Evolutionary conservation across 2,329 filamentous ascomycete species (phyloP), one percentile per base, ranked within the genome.

Genomic region (Exophiala viscosa): DNA sequence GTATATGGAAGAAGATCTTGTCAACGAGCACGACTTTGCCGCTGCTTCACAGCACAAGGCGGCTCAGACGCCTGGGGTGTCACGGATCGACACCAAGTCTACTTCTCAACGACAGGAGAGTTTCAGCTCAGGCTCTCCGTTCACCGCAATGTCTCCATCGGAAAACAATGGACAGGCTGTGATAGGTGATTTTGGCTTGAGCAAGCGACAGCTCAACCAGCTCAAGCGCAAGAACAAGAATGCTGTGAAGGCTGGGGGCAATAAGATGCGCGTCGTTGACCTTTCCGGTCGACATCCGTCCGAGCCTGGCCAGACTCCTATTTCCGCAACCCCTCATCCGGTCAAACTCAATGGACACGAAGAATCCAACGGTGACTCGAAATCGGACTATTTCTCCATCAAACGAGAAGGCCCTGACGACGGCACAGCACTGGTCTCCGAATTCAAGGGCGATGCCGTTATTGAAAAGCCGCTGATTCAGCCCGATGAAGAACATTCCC

Each of bases 141-240:
- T 69, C 43, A 65, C 71, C 7, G 65, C 72, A 6, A 67, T 71
- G 33, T 80, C 80, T 3, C 76, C 79, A 10, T 66, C 64, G 38
- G 78, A 80, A 34, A 67, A 71, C 45, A 76, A 76, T 28, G 50
- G 45, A 69, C 58, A 39, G 48, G 18, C 50, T n/a, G 28, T 56
- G 23, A 32, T 76, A 2, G 87, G 89, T 58, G 87, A 90, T 64
- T 72, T 80, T 3, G 84, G 84, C 2, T 77, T 99, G 46, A 97
- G 93, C 73, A 92, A 93, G 55, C 84, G 93, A 38, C 93, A 99
- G 65, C 81, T 96, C 15, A 99, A 99, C 65, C 89, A 93, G 47
- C 74, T 99, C 8, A 97, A 97, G 70, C 83, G 93, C 39, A 96
- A 97, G 68, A 84, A 90, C 39, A 99, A 97, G 72, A 84, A 87